Percentiles rank a stretch among this genome's conserved stretches.
Conservation (phyloP, 768 basidiomycete genomes). For the Russula dissimulans region DNA sequence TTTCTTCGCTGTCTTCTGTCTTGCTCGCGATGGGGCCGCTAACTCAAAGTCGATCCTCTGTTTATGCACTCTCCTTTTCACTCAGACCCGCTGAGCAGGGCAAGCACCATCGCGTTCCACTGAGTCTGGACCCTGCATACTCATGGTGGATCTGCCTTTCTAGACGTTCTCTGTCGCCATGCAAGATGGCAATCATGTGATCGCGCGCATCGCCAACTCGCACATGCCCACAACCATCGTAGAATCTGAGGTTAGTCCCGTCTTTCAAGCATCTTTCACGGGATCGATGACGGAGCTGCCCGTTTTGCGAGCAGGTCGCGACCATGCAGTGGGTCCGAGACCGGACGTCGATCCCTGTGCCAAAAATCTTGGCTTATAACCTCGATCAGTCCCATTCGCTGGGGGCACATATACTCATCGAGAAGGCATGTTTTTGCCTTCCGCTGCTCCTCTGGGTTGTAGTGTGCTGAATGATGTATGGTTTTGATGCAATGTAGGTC, state of each 20-base stretch:
- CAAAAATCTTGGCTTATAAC: slow-evolving; percentile 19
- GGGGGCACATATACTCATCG: slow-evolving; percentile 22
- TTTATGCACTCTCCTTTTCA: background rate
- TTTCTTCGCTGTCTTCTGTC: background rate
- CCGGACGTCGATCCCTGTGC: slow-evolving; percentile 25
- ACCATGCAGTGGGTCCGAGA: slow-evolving; percentile 25
- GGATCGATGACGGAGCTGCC: no score
- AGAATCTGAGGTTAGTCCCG: slow-evolving; percentile 19
- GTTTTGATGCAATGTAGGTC: slow-evolving; percentile 17
- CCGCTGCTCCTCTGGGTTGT: no score
- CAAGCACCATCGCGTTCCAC: background rate
- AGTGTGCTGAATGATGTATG: background rate
- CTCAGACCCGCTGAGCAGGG: slow-evolving; percentile 11
- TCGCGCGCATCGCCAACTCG: slow-evolving; percentile 18
- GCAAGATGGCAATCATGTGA: slow-evolving; percentile 19
- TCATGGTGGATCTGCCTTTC: background rate
- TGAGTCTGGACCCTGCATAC: background rate
- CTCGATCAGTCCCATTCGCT: slow-evolving; percentile 13
- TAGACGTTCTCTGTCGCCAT: slow-evolving; percentile 23
- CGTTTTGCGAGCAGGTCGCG: slow-evolving; percentile 21
- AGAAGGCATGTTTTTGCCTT: slow-evolving; percentile 21
- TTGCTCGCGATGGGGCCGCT: background rate
- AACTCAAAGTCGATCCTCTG: background rate
- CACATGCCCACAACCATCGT: slow-evolving; percentile 14
- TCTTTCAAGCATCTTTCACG: background rate